These are phyloP conservation scores for Brassica hybrid DNA, from an alignment of 441 rosid genomes.

Conservation along the genomic window DNA sequence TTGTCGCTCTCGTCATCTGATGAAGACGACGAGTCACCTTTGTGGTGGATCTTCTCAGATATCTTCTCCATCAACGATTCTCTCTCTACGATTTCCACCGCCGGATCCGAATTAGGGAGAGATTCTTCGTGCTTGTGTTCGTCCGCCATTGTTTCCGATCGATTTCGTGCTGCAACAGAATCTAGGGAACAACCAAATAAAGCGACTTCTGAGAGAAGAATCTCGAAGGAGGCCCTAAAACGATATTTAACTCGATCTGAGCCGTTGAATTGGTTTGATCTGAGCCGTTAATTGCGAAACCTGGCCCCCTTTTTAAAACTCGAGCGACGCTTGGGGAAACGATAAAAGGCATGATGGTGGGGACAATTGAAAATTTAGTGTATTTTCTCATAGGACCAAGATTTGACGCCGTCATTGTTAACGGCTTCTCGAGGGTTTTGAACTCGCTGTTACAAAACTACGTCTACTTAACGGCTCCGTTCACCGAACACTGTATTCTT, in stretches of 20 bases:
- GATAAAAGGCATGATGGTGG: background rate
- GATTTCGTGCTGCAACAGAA: background rate
- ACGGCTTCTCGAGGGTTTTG: background rate
- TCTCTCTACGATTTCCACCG: slow-evolving; percentile 56
- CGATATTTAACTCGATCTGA: slow-evolving; percentile 26
- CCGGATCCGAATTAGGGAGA: slow-evolving; percentile 30
- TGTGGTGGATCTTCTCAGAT: slow-evolving; percentile 56
- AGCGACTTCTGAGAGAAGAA: slow-evolving; percentile 21
- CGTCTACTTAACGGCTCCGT: slow-evolving; percentile 29
- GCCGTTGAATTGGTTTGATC: slow-evolving; percentile 43
- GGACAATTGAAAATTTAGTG: background rate
- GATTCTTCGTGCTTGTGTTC: slow-evolving; percentile 59
- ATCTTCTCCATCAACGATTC: slow-evolving; percentile 67
- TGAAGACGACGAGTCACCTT: slow-evolving; percentile 46
- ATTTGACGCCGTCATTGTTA: slow-evolving; percentile 27
- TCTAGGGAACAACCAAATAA: background rate
- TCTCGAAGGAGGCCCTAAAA: slow-evolving; percentile 37
- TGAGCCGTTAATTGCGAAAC: slow-evolving; percentile 32
- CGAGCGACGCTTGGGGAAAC: slow-evolving; percentile 17
- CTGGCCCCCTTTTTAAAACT: slow-evolving; percentile 12
- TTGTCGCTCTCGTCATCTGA: slow-evolving; percentile 67
- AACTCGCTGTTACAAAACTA: background rate
- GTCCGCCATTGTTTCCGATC: slow-evolving; percentile 56
- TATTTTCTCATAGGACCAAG: slow-evolving; percentile 12
- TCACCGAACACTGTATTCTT: background rate